Evolutionary conservation across 2,329 filamentous ascomycete species (phyloP), one percentile per base, ranked within the genome.

Genomic region (Fusarium poae): DNA sequence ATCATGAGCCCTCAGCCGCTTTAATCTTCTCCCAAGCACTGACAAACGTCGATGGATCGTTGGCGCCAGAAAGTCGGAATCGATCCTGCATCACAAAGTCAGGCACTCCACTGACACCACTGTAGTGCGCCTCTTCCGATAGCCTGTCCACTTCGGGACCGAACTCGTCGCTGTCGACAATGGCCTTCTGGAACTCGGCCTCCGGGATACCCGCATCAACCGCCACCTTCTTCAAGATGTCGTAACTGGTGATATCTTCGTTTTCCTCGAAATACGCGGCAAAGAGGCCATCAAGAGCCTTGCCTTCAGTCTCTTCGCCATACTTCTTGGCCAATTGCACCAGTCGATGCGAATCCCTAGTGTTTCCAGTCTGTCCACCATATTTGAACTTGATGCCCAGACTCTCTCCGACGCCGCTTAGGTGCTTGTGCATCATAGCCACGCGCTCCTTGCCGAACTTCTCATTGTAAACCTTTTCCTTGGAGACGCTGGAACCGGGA

Each of bases 331-430:
- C 80, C 29, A 84, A 77, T 8, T 82, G 80, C 4, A 86, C 76
- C 12, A 86, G 71, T 37, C 93, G 87, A 78, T 97, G 93, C 58
- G 91, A 91, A 72, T 97, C 91, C 21, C 92, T 84, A 20, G 93
- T 95, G 74, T 90, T 92, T 48, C 94, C 94, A 8, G 89, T 89
- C 68, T 85, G 87, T 56, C 92, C 91, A 15, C 86, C 86, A 68
- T 90, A 92, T 23, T 86, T 76, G 67, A 85, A 82, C 43, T 72
- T 62, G 71, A 86, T 82, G 64, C 80, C 82, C 8, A 79, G 72
- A 21, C 73, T 58, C 5, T 69, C 62, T 18, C 80, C 83, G 4
- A 76, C 62, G 6, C 52, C 58, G 23, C 58, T 55, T 7, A 83
- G 57, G 21, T 77, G 77, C 42, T 72, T 59, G 5, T 77, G 67